Evolutionary conservation across 2,329 filamentous ascomycete species (phyloP).

Genomic region (Pyrenophora teres): DNA sequence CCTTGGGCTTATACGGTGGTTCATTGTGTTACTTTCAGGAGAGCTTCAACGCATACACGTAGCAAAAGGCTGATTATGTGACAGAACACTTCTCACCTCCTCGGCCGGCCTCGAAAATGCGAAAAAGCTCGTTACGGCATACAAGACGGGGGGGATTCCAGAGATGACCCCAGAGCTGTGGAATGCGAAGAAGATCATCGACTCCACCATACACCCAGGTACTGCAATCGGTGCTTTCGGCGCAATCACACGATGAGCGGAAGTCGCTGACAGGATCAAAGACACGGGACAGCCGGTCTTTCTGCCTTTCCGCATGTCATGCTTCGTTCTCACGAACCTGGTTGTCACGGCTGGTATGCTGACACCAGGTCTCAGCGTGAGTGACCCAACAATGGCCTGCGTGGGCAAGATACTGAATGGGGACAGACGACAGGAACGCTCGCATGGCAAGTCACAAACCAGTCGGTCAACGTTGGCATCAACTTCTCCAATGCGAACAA

Average conservation of each 20-base stretch:
- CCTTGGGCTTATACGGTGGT: conserved; percentile 21
- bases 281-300: conserved; percentile 93
- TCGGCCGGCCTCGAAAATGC: conserved; percentile 79
- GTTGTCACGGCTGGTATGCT: conserved; percentile 97
- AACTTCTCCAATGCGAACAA: conserved; percentile 99
- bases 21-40: background rate
- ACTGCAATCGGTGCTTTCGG: conserved; percentile 38
- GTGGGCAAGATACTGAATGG: conserved; percentile 24
- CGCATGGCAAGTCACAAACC: conserved; percentile 94
- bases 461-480: conserved; percentile 97
- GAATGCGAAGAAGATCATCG: conserved; percentile 95
- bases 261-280: conserved; percentile 46
- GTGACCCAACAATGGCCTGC: conserved; percentile 23
- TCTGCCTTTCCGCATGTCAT: conserved; percentile 96
- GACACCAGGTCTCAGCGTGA: conserved; percentile 78
- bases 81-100: conserved; percentile 84
- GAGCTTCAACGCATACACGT: background rate
- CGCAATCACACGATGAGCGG: background rate
- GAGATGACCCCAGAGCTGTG: conserved; percentile 90
- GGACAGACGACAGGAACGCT: conserved; percentile 79
- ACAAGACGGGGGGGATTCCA: conserved; percentile 80
- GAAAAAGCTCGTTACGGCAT: conserved; percentile 78
- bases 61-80: conserved; percentile 20
- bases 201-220: conserved; percentile 96
- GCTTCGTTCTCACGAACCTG: conserved; percentile 90